Base-by-base conservation (phyloP, 345 rosid genomes). In the Carallia brachiata region DNA sequence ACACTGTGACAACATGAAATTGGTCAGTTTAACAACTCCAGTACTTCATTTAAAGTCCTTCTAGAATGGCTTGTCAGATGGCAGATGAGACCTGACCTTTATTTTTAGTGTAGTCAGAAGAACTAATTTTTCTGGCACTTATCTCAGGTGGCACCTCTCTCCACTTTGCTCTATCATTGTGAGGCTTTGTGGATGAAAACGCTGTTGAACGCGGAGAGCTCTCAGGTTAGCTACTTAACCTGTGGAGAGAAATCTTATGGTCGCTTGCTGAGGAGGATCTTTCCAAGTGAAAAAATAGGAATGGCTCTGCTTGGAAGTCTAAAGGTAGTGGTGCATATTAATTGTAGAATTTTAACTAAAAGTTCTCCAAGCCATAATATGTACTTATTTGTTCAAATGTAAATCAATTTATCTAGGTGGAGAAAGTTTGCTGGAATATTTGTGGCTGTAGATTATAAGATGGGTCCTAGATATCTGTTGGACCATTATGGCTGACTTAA, bases 131-230 rank as follows among this genome's bases (percentile, higher is more conserved):
- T 36, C 27, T 7, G 36, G 36, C 31, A 13, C 36, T 75, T 44
- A 67, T 70, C 66, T 73, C 81, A 94, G 98, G 95, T 83, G 75
- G 78, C 80, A 60, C 86, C 98, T 18, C 65, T 94, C 82, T 87
- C 97, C 62, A 73, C 71, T 69, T 83, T 91, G 69, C 70, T 90
- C 67, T 68, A 76, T 64, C 81, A 82, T 73, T 86, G 85, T 83
- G 84, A 94, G 79, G 71, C 68, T 72, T 70, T 59, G 69, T 76
- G 88, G 85, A 76, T 64, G 68, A 81, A 71, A 68, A 56, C 55
- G 50, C 73, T 69, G 52, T 61, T 72, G 62, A 79, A 68, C 71
- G 77, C 76, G 67, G 74, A 65, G 39, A 62, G 71, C 66, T 66
- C 54, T 70, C 64, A 36, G 68, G 39, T 17, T 34, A 40, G 82